Base-by-base conservation (phyloP, 768 basidiomycete genomes). In the Rhodotorula kratochvilovae region DNA sequence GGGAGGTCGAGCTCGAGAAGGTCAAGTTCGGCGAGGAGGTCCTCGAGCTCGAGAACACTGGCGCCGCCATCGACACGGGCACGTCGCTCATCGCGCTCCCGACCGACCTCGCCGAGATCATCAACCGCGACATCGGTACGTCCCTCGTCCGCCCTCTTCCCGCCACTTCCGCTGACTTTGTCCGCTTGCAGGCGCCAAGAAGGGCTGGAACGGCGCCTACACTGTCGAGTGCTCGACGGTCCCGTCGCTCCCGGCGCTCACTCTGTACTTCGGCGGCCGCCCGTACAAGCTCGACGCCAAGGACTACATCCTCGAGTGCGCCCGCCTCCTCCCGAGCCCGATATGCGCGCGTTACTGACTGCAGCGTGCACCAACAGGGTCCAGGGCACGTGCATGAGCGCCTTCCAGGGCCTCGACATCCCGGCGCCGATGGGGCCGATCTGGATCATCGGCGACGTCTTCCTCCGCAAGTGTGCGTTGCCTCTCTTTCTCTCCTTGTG, bases 71-170 rank as follows among this genome's bases (percentile, higher is more conserved):
- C 70, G 79, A 80, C 75, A 80, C 79, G 31, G 79, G 93, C 65
- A 97, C 96, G 51, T 94, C 92, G 13, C 84, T 97, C 71, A 97
- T 98, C 77, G 95, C 89, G 60, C 84, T 95, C 61, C 95, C 95
- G 61, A 87, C 88, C 67, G 95, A 98, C 78, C 85, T 98, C 64
- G 94, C 96, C 63, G 96, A 99, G 84, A 91, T 99, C 91, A 84
- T 99, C 77, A 98, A 99, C 82, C 84, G 90, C 80, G 83, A 84
- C 75, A 96, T 99, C 63, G 96, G 96, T 69, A 95, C 23, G 31
- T 62, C 12, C 25, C 31, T 21, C 1, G 8, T 21, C 5, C 19
- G 27, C 11, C 25, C 29, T 19, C 42, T 31, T 60, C 15, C 36
- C 21, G 7, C 19, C 29, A 6, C 60, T 48, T 29, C 21, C 13